phyloP scores from a whole-genome alignment of 495 filamentous ascomycete genomes.

The Entonaema liquescens region DNA sequence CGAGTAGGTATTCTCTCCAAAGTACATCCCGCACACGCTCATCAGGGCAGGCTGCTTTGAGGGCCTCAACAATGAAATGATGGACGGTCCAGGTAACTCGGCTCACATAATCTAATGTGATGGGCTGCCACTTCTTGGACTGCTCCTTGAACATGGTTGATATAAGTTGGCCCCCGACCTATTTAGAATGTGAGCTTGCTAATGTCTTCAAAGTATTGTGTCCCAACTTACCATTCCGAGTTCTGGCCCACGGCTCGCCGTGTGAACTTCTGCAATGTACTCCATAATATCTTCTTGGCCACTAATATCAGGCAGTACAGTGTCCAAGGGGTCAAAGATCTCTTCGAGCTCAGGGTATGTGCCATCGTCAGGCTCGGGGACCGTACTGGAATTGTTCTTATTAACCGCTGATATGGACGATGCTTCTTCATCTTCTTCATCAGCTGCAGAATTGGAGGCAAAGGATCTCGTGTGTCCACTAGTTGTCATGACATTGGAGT shows the following conservation, averaged over 20 bases:
- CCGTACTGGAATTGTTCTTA: no score
- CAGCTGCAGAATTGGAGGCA: background rate
- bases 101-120: slow-evolving; percentile 59
- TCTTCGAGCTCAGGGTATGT: slow-evolving; percentile 42
- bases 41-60: slow-evolving; percentile 54
- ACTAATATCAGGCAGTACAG: background rate
- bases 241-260: slow-evolving; percentile 44
- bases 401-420: background rate
- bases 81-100: slow-evolving; percentile 57
- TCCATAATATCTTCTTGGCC: slow-evolving; percentile 34
- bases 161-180: slow-evolving; percentile 54
- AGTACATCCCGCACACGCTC: slow-evolving; percentile 50
- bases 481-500: slow-evolving; percentile 49
- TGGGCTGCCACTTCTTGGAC: slow-evolving; percentile 60
- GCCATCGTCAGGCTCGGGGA: background rate
- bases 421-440: background rate
- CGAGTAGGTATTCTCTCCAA: slow-evolving; percentile 50
- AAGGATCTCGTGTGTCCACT: slow-evolving; percentile 56
- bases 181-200: slow-evolving; percentile 1
- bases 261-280: slow-evolving; percentile 40
- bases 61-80: slow-evolving; percentile 52
- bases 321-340: slow-evolving; percentile 28
- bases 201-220: background rate
- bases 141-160: slow-evolving; percentile 62
- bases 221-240: slow-evolving; percentile 40